These are phyloP conservation scores for Areca catechu DNA, from an alignment of 176 grass and related monocot genomes.

Conservation along the genomic window DNA sequence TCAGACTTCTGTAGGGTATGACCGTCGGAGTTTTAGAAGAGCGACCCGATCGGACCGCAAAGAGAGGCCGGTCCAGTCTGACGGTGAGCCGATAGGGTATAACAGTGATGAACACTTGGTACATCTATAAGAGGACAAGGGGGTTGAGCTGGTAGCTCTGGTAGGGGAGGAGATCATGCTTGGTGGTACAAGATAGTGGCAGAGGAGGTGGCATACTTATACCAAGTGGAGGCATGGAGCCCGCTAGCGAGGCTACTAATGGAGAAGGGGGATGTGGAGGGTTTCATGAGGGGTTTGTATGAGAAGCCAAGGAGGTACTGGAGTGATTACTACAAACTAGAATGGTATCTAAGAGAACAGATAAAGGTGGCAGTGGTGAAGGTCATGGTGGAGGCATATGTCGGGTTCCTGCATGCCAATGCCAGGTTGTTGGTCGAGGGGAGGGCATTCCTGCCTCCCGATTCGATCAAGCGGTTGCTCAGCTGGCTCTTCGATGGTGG, in stretches of 20 bases:
- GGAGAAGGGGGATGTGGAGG: slow-evolving; percentile 15
- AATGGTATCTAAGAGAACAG: slow-evolving; percentile 42
- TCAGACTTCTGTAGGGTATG: no score
- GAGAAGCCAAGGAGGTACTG: slow-evolving; percentile 26
- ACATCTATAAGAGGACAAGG: slow-evolving; percentile 50
- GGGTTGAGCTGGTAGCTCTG: slow-evolving; percentile 38
- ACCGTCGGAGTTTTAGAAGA: no score
- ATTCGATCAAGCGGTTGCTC: slow-evolving; percentile 30
- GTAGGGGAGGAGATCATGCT: slow-evolving; percentile 45
- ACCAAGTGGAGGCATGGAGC: slow-evolving; percentile 38
- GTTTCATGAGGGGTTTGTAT: slow-evolving; percentile 30
- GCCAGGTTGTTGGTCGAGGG: slow-evolving; percentile 4
- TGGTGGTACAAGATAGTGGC: slow-evolving; percentile 38
- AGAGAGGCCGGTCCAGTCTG: no score
- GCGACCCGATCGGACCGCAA: no score
- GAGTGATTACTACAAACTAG: slow-evolving; percentile 27
- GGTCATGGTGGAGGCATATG: slow-evolving; percentile 39
- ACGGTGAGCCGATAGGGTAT: no score
- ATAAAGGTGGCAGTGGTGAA: slow-evolving; percentile 34
- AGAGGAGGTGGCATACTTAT: slow-evolving; percentile 56
- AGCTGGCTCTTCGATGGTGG: slow-evolving; percentile 30
- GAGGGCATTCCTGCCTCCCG: slow-evolving; percentile 23
- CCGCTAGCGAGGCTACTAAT: slow-evolving; percentile 26
- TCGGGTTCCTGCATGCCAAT: slow-evolving; percentile 39
- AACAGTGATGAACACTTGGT: slow-evolving; percentile 67